Conservation (phyloP, 202 grass and related monocot genomes). For the Eragrostis tef region DNA sequence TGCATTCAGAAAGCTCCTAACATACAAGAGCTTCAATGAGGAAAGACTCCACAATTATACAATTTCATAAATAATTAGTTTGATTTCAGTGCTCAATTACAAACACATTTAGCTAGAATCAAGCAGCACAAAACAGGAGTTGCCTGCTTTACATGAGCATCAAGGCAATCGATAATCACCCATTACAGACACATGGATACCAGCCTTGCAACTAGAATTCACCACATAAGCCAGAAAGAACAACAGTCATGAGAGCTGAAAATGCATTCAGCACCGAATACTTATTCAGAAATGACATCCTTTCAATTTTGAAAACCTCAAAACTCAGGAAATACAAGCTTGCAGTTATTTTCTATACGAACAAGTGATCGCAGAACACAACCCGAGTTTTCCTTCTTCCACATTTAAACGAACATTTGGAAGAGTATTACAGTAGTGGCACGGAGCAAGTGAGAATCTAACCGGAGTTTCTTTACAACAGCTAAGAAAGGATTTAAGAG, state of each 20-base stretch:
- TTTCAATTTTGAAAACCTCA: not conserved
- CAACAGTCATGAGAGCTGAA: not conserved
- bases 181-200: not conserved
- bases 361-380: not conserved
- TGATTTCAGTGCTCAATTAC: not conserved
- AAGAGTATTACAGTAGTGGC: not conserved
- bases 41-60: not conserved
- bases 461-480: not conserved
- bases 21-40: slow-evolving; percentile 1
- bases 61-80: slow-evolving; percentile 32
- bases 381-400: not conserved
- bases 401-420: not conserved
- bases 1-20: not conserved
- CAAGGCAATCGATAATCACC: not conserved
- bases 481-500: not conserved
- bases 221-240: slow-evolving; percentile 1
- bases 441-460: not conserved
- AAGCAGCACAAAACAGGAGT: not conserved
- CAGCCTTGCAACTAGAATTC: not conserved
- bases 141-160: not conserved
- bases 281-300: slow-evolving; percentile 3
- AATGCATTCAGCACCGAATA: slow-evolving; percentile 12
- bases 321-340: not conserved
- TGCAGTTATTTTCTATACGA: not conserved
- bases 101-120: slow-evolving; percentile 4